phyloP scores from a whole-genome alignment of 208 protist species.

The Trichomonas gallinae region DNA sequence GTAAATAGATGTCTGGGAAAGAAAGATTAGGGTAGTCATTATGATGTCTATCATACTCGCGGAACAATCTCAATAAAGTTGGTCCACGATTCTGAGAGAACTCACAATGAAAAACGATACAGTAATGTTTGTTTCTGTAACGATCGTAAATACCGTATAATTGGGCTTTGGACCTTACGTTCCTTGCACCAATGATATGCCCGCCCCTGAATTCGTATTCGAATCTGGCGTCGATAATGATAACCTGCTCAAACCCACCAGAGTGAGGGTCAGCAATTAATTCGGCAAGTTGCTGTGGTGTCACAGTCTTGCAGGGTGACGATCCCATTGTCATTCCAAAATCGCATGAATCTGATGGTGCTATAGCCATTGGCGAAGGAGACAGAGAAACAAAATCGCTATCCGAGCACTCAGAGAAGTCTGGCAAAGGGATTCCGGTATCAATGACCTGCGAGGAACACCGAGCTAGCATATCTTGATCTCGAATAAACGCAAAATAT shows the following conservation, averaged over 20 bases:
- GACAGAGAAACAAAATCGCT: neutral
- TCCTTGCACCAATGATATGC: neutral
- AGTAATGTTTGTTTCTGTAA: neutral
- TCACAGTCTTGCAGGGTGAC: neutral
- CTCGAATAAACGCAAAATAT: neutral
- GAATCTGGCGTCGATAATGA: neutral
- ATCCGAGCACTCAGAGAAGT: neutral
- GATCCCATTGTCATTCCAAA: neutral
- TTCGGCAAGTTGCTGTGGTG: neutral
- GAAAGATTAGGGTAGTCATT: neutral
- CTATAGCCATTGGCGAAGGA: neutral
- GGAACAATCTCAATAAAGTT: neutral
- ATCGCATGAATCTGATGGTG: neutral
- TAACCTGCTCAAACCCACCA: neutral
- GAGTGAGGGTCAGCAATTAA: neutral
- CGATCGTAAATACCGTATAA: neutral
- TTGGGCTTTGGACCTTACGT: neutral
- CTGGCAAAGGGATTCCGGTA: neutral
- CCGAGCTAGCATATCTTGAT: neutral
- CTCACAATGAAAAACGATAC: constrained; percentile 35
- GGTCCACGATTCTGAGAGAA: constrained; percentile 27
- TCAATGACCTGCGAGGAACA: neutral
- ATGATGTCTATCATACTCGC: neutral
- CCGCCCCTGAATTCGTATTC: neutral
- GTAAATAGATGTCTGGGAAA: neutral